phyloP scores from a whole-genome alignment of 2,329 filamentous ascomycete genomes.

The Byssoonygena ceratinophila region DNA sequence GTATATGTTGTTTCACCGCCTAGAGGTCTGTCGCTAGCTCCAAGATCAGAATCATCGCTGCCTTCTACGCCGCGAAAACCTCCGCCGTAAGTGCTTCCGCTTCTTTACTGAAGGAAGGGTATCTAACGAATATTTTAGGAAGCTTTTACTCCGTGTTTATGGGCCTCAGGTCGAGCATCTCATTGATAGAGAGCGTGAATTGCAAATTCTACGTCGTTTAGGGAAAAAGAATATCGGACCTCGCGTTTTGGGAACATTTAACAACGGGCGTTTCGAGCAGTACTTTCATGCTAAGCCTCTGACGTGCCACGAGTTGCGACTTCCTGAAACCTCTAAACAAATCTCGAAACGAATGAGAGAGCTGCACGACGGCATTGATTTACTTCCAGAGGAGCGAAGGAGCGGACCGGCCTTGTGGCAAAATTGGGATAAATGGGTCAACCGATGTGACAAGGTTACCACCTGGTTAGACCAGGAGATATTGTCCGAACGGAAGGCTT shows the following conservation, averaged over 20 bases:
- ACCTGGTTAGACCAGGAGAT: conserved; percentile 50
- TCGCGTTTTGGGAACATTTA: conserved; percentile 79
- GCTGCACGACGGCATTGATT: conserved; percentile 82
- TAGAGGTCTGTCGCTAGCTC: conserved; percentile 44
- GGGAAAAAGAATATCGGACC: conserved; percentile 90
- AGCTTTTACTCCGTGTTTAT: conserved; percentile 82
- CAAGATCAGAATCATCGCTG: conserved; percentile 31
- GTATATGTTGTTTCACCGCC: conserved; percentile 91
- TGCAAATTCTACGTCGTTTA: conserved; percentile 73
- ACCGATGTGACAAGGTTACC: conserved; percentile 46
- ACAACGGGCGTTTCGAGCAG: conserved; percentile 91
- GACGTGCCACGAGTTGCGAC: conserved; percentile 62
- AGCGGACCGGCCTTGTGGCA: conserved; percentile 74
- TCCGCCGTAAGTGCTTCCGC: conserved; percentile 40
- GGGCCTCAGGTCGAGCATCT: conserved; percentile 91
- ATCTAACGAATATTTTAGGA: conserved; percentile 37
- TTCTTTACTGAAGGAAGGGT: too few species aligned
- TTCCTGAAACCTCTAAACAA: conserved; percentile 73
- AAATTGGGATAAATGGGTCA: conserved; percentile 92
- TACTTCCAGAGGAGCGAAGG: conserved; percentile 65
- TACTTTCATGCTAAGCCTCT: conserved; percentile 79
- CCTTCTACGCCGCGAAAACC: conserved; percentile 36
- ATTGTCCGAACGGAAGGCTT: conserved; percentile 35
- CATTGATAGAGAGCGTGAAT: conserved; percentile 84
- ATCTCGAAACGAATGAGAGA: conserved; percentile 98